Conservation (phyloP, 148 eudicot genomes). For the Hydrangea macrophylla region DNA sequence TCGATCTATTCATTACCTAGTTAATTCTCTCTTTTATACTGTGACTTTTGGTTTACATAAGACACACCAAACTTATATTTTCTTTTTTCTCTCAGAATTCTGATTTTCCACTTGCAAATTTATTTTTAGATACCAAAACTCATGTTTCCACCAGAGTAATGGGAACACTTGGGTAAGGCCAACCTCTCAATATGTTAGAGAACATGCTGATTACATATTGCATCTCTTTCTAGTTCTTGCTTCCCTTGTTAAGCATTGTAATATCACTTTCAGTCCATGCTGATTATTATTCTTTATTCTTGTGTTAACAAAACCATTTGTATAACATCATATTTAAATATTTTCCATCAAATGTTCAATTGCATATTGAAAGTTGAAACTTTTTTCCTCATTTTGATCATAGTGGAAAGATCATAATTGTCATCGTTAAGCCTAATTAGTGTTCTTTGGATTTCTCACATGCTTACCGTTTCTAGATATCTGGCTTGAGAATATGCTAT, state of each 20-base stretch:
- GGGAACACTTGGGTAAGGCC: slow-evolving; percentile 96
- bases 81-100: slow-evolving; percentile 66
- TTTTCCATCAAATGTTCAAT: background rate
- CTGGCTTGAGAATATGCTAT: slow-evolving; percentile 93
- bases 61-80: background rate
- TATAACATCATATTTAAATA: no score
- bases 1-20: no score
- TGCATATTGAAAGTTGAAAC: background rate
- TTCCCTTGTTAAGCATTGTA: no score
- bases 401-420: no score
- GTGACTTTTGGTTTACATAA: background rate
- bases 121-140: slow-evolving; percentile 74
- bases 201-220: background rate
- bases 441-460: background rate
- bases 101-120: slow-evolving; percentile 91
- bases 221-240: background rate
- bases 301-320: no score
- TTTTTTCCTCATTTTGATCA: background rate
- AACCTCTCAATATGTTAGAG: background rate
- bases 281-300: no score
- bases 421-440: background rate
- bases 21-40: no score
- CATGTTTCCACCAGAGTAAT: slow-evolving; percentile 95
- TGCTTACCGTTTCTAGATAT: slow-evolving; percentile 41
- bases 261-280: no score